These are phyloP conservation scores for Paraleonurus japonicus DNA, from an alignment of 257 asterid species.

Conservation along the genomic window DNA sequence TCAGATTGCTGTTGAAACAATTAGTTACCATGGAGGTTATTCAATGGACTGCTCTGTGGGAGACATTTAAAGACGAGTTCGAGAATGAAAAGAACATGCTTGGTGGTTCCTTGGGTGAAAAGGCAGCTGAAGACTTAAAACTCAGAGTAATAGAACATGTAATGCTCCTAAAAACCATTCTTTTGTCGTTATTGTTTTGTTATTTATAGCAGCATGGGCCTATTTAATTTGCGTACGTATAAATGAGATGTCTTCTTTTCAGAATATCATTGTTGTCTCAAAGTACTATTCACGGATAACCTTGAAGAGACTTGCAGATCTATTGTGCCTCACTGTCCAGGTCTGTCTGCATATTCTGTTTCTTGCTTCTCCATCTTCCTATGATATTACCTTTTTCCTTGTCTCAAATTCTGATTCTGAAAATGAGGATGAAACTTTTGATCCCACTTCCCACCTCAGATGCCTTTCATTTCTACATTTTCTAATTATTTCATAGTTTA, in stretches of 20 bases:
- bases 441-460: neutral
- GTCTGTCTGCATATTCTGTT: conserved; percentile 36
- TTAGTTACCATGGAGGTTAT: conserved; percentile 93
- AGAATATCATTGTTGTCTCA: conserved; percentile 93
- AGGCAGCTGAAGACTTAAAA: conserved; percentile 85
- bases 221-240: neutral
- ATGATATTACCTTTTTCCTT: neutral
- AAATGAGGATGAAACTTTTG: neutral
- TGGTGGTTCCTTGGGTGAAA: conserved; percentile 83
- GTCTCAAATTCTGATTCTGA: neutral
- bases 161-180: conserved; percentile 27
- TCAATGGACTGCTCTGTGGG: conserved; percentile 87
- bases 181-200: neutral
- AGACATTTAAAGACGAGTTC: conserved; percentile 76
- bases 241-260: conserved; percentile 34
- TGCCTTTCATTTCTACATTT: neutral
- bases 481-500: neutral
- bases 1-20: conserved; percentile 79
- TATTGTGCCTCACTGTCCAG: conserved; percentile 77
- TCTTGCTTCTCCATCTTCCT: neutral
- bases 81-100: conserved; percentile 82
- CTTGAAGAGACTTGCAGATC: conserved; percentile 90
- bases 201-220: neutral
- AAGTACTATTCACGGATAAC: conserved; percentile 86
- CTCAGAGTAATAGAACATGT: conserved; percentile 93